Conservation (phyloP, 371 early-diverging fungal genomes). For the Mucor sp. region DNA sequence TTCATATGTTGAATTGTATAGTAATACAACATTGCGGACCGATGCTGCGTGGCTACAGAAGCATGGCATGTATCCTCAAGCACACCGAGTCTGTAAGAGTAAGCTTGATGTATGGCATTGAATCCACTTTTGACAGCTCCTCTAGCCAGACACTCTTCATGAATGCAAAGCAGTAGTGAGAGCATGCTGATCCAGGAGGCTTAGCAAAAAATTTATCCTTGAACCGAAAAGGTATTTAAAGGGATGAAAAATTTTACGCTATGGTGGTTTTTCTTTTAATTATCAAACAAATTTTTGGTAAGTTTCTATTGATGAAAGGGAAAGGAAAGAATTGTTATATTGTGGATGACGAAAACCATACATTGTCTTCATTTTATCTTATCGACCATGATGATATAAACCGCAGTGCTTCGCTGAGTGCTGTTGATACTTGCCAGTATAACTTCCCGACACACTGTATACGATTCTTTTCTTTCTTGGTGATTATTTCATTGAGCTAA, state of each 20-base stretch:
- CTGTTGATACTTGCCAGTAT: constrained; percentile 51
- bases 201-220: not conserved
- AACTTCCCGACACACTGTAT: constrained; percentile 33
- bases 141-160: no score
- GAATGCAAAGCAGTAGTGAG: not conserved
- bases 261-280: not conserved
- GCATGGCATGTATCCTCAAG: no score
- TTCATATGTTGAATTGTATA: no score
- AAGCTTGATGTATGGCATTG: no score
- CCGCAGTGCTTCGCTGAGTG: constrained; percentile 49
- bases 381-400: constrained; percentile 47
- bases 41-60: no score
- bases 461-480: not conserved
- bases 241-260: not conserved
- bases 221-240: not conserved
- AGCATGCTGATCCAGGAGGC: not conserved
- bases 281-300: not conserved
- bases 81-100: no score
- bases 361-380: constrained; percentile 43
- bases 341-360: constrained; percentile 31
- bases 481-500: not conserved
- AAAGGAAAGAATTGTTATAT: not conserved
- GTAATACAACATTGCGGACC: no score
- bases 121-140: no score
- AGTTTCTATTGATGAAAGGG: not conserved